Percentiles rank a stretch among this genome's conserved stretches.
Conservation (phyloP, 1,284 basidiomycete species). For the Boletus mariae region DNA sequence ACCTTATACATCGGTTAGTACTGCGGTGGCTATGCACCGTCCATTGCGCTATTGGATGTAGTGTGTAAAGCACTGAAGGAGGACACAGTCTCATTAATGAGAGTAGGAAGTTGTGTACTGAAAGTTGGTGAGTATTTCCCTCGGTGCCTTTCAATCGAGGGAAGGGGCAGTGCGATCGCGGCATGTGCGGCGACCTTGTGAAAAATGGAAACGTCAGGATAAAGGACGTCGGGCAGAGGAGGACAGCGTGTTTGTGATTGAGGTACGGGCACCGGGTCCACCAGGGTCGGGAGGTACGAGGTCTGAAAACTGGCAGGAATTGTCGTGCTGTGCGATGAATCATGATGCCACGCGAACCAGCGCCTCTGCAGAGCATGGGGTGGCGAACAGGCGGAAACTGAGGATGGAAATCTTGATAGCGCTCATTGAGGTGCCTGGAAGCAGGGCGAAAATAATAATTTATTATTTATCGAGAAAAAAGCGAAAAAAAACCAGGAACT, state of each 20-base stretch:
- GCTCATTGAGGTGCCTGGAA: background rate
- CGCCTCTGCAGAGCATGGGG: conserved; percentile 6
- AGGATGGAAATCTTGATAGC: background rate
- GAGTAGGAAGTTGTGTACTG: background rate
- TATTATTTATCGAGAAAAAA: background rate
- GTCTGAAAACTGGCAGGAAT: no score
- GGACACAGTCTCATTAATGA: conserved; percentile 5
- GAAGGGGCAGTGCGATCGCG: conserved; percentile 16
- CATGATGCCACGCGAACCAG: conserved; percentile 8
- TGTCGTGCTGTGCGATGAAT: no score
- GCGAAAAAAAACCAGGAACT: conserved; percentile 27
- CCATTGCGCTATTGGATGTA: conserved; percentile 12
- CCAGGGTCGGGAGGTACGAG: conserved; percentile 13
- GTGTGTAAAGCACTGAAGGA: conserved; percentile 8
- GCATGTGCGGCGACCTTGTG: conserved; percentile 16
- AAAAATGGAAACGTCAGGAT: conserved; percentile 9
- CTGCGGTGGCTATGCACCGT: conserved; percentile 16
- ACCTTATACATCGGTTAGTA: conserved; percentile 1
- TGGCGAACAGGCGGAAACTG: conserved; percentile 2
- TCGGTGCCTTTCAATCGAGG: conserved; percentile 18
- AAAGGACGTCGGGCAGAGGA: background rate
- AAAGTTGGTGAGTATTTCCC: conserved; percentile 4
- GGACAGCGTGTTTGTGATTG: conserved; percentile 2
- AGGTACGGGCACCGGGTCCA: conserved; percentile 5
- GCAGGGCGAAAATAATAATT: background rate